Evolutionary conservation across 148 eudicot genomes (phyloP), one percentile per base, ranked within the genome.

Genomic region (Euryodendron excelsum): DNA sequence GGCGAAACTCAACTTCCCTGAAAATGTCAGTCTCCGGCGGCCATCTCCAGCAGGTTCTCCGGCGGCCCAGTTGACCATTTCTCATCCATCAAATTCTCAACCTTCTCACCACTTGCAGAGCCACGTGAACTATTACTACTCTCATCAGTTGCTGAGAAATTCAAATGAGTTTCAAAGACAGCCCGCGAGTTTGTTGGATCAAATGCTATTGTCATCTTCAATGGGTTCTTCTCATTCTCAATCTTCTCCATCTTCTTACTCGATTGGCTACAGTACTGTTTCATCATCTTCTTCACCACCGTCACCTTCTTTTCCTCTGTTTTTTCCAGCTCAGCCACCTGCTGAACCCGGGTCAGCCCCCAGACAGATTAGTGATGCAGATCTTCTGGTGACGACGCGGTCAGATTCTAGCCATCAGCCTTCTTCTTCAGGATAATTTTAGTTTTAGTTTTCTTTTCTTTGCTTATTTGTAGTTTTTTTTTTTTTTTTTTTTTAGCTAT

Each of bases 1-100:
- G 68, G 97, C 97, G 68, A 92, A 92, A 44, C 91, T 92, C 77
- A 92, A 92, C 78, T 92, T 92, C 85, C 97, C 97, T 0, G 94
- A 92, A 53, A 86, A 89, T 23, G 94, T 89, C 20, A 61, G 78
- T 6, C 79, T 80, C 39, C 65, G 9, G 41, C 74, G 1, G 2
- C 62, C 30, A 55, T 56, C 15, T 4, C 69, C 60, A 2, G 14
- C 75, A 44, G 39, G n/a, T n/a, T n/a, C n/a, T n/a, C n/a, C n/a
- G n/a, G n/a, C n/a, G n/a, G n/a, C n/a, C n/a, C n/a, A n/a, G n/a
- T n/a, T n/a, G n/a, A n/a, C 50, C 41, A 5, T 73, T 21, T 72
- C 84, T 1, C 33, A 73, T 81, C 48, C 65, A 68, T 48, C 52
- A 47, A 67, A 23, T 34, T 48, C 73, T 50, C 78, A 80, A 48